Base-by-base conservation (phyloP, 768 basidiomycete genomes). In the Naganishia friedmannii region DNA sequence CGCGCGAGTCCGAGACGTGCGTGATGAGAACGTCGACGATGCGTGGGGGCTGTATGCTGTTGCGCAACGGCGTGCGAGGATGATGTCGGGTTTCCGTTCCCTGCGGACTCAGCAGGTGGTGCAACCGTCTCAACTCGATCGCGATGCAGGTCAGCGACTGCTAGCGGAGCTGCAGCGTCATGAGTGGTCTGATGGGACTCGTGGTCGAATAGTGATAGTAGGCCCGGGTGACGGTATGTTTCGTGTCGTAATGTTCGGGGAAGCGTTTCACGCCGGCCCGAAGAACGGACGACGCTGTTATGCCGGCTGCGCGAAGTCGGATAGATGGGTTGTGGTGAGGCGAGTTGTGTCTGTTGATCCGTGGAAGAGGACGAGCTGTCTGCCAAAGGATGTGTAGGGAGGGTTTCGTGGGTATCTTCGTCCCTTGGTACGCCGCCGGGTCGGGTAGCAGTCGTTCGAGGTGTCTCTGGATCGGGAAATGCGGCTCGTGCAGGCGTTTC, bases 401-500 rank as follows among this genome's bases (percentile, higher is more conserved):
- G n/a, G 15, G 15, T 51, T 51, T 23, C 48, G 13, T 51, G 3
- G 19, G n/a, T 51, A 3, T n/a, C 48, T n/a, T n/a, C n/a, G 12
- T n/a, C 48, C 3, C 48, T 26, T 51, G 21, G 19, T n/a, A 6
- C 48, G 48, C 3, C 21, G 48, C 23, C 13, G n/a, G 23, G 13
- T 23, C 3, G 48, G n/a, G 15, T 17, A 46, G 48, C 1, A 23
- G n/a, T 26, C 21, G n/a, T 23, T 21, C 12, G 48, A 51, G 48
- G 23, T 26, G 3, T 21, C 4, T n/a, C 48, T 21, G 3, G 48
- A 21, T 51, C 48, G 12, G 48, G n/a, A 21, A 51, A 51, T 26
- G 23, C 48, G 48, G 23, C 12, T 23, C 48, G 48, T n/a, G 48
- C 60, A 28, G 60, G 60, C 26, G 60, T 63, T 13, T 45, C 60